Percentiles rank a stretch among this genome's conserved stretches.
These are phyloP conservation scores for Pelargonium australe DNA, from an alignment of 441 rosid genomes.

Conservation along the genomic window DNA sequence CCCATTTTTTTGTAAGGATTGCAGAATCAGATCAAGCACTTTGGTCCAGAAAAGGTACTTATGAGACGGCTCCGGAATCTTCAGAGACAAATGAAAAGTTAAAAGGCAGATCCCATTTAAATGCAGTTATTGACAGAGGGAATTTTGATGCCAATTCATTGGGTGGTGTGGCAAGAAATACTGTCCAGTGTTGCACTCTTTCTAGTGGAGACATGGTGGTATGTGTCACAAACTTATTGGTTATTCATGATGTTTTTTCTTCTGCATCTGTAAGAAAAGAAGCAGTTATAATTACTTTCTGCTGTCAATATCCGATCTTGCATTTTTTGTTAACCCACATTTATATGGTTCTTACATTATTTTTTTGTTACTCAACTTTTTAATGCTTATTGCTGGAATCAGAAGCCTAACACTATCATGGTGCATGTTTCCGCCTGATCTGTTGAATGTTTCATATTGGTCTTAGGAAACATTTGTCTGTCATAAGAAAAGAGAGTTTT, in stretches of 20 bases:
- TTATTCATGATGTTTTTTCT: constrained; percentile 14
- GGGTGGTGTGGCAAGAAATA: constrained; percentile 70
- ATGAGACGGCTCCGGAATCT: constrained; percentile 28
- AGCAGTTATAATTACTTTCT: background rate
- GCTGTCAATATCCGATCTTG: background rate
- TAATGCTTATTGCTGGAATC: background rate
- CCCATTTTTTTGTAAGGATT: constrained; percentile 90
- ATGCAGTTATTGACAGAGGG: constrained; percentile 78
- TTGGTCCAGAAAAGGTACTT: constrained; percentile 69
- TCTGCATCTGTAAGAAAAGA: background rate
- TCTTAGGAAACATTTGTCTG: background rate
- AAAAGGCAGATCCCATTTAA: constrained; percentile 26
- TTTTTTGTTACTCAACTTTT: background rate
- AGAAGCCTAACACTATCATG: too few species aligned
- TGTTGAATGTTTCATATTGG: background rate
- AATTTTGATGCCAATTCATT: constrained; percentile 72
- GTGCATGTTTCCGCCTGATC: background rate
- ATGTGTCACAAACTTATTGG: constrained; percentile 34
- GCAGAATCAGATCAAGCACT: constrained; percentile 78
- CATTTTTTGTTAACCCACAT: background rate
- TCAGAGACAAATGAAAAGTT: constrained; percentile 30
- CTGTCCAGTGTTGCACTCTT: constrained; percentile 67
- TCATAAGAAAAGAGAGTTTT: too few species aligned
- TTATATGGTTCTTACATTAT: background rate
- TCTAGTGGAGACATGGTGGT: constrained; percentile 97